Evolutionary conservation across 2,329 filamentous ascomycete genomes (phyloP).

Genomic region (Diplodia scrobiculata): DNA sequence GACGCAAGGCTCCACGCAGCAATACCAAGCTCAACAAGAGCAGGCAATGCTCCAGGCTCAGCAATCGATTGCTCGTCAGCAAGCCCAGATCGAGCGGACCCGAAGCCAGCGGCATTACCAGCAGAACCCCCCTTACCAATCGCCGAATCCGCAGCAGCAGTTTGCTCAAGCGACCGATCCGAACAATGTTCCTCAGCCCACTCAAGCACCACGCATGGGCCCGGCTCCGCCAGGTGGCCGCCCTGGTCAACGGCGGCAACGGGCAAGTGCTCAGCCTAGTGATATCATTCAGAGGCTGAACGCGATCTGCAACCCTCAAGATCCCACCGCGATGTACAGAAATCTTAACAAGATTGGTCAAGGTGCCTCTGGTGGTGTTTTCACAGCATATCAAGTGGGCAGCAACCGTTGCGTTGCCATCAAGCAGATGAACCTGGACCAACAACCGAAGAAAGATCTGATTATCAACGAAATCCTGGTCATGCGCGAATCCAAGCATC

Average conservation of each 20-base stretch:
- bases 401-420: conserved; percentile 91
- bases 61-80: conserved; percentile 61
- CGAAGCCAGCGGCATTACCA: conserved; percentile 60
- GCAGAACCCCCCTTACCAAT: conserved; percentile 47
- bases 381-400: conserved; percentile 80
- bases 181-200: conserved; percentile 49
- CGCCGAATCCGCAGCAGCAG: conserved; percentile 52
- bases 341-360: conserved; percentile 94
- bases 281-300: conserved; percentile 83
- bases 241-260: conserved; percentile 69
- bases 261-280: conserved; percentile 71
- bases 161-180: conserved; percentile 46
- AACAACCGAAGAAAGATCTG: conserved; percentile 97
- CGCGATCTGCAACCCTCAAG: conserved; percentile 85
- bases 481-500: conserved; percentile 98
- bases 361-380: conserved; percentile 94
- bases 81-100: conserved; percentile 71
- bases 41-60: conserved; percentile 79
- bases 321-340: conserved; percentile 84
- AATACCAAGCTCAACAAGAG: conserved; percentile 74
- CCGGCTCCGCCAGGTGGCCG: conserved; percentile 57
- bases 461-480: conserved; percentile 99
- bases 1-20: conserved; percentile 42
- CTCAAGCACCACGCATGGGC: conserved; percentile 53
- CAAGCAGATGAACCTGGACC: conserved; percentile 99